Percentiles rank a stretch among this genome's conserved stretches.
Conservation (phyloP, 2,329 filamentous ascomycete species). For the Pezicula radicicola region DNA sequence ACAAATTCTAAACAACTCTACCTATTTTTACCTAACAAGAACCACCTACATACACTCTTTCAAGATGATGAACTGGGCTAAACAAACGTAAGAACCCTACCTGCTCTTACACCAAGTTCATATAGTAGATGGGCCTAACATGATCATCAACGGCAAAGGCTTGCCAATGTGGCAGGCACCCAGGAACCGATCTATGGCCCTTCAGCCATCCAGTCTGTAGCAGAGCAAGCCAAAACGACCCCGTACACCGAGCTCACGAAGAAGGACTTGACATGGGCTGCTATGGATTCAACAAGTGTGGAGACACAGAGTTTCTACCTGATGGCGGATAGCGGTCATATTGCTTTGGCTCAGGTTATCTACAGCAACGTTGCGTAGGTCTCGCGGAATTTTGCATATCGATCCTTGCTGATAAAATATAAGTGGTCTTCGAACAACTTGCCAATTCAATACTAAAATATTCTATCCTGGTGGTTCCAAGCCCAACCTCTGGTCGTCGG, state of each 20-base stretch:
- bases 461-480: conserved; percentile 73
- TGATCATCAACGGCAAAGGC: conserved; percentile 36
- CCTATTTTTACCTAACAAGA: not conserved
- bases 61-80: conserved; percentile 90
- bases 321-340: conserved; percentile 70
- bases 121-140: conserved; percentile 11
- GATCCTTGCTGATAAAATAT: conserved; percentile 21
- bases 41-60: conserved; percentile 11
- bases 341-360: conserved; percentile 85
- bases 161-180: conserved; percentile 84
- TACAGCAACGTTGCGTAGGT: conserved; percentile 94
- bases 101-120: conserved; percentile 10
- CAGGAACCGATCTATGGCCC: conserved; percentile 96
- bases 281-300: conserved; percentile 79
- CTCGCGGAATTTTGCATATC: conserved; percentile 5
- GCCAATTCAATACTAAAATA: conserved; percentile 93
- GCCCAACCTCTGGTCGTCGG: conserved; percentile 79
- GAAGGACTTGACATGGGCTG: conserved; percentile 79
- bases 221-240: conserved; percentile 72
- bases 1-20: conserved; percentile 3
- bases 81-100: conserved; percentile 69
- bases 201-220: conserved; percentile 80
- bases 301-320: conserved; percentile 97
- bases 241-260: conserved; percentile 78
- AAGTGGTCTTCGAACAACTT: conserved; percentile 85